Conservation (phyloP, 2,329 filamentous ascomycete species). For the Exophiala oligosperma region DNA sequence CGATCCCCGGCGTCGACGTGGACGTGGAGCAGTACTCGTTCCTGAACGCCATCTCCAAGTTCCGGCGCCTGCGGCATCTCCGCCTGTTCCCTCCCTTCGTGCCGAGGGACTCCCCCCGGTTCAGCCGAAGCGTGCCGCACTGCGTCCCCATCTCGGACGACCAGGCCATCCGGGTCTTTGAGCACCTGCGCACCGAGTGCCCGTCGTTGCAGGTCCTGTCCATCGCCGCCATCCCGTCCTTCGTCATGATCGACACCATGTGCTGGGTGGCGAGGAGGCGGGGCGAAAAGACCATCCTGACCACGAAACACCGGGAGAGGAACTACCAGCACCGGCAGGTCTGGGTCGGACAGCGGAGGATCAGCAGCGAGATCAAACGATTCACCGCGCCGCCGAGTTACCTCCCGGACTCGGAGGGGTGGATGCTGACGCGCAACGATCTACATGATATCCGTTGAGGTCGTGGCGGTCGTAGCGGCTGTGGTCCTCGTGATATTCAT, state of each 20-base stretch:
- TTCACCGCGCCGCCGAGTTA: slow-evolving; percentile 17
- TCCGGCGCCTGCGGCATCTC: slow-evolving; percentile 24
- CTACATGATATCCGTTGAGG: slow-evolving; percentile 1
- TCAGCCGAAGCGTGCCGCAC: slow-evolving; percentile 1
- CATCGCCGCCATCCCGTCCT: slow-evolving; percentile 20
- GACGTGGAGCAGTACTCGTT: slow-evolving; percentile 28
- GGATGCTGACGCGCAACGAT: slow-evolving; percentile 17
- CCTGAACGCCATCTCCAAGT: slow-evolving; percentile 25
- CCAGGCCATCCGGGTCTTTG: slow-evolving; percentile 29
- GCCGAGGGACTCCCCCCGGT: slow-evolving; percentile 7
- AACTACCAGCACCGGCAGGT: slow-evolving; percentile 28
- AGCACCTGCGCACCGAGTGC: slow-evolving; percentile 23
- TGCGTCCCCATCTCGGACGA: slow-evolving; percentile 22
- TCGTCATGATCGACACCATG: slow-evolving; percentile 25
- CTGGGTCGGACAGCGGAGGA: slow-evolving; percentile 27
- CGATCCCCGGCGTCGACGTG: slow-evolving; percentile 29
- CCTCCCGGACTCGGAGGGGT: slow-evolving; percentile 15
- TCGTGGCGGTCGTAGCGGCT: no score
- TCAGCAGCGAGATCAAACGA: slow-evolving; percentile 26
- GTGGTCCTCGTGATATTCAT: no score
- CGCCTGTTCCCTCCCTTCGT: slow-evolving; percentile 29
- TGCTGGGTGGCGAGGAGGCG: slow-evolving; percentile 25
- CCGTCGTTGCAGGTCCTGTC: slow-evolving; percentile 22
- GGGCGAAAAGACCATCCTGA: slow-evolving; percentile 26
- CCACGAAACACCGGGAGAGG: slow-evolving; percentile 23